phyloP scores from a whole-genome alignment of 768 basidiomycete genomes.

The Pisolithus orientalis region DNA sequence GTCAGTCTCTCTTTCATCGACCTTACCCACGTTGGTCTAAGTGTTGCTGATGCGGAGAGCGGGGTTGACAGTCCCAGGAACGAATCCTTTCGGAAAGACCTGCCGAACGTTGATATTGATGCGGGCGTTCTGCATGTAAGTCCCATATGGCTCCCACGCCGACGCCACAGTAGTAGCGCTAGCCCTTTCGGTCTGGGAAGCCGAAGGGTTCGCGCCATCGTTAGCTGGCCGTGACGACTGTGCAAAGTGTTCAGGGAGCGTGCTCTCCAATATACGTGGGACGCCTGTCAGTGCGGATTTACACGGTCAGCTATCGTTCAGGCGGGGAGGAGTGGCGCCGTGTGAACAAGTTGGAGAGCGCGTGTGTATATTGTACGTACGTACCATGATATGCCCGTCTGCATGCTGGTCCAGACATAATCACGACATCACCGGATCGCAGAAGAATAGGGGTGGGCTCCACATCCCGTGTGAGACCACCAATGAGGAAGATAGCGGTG shows the following conservation, averaged over 20 bases:
- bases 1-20: neutral
- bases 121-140: constrained; percentile 61
- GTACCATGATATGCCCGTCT: constrained; percentile 91
- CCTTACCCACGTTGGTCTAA: too few species aligned
- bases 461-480: constrained; percentile 69
- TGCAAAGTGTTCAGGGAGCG: constrained; percentile 59
- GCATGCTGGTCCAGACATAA: constrained; percentile 88
- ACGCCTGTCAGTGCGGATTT: constrained; percentile 46
- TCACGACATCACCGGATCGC: constrained; percentile 84
- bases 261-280: constrained; percentile 80
- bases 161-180: constrained; percentile 4
- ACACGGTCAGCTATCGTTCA: too few species aligned
- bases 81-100: constrained; percentile 72
- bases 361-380: constrained; percentile 13
- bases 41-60: neutral
- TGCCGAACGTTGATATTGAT: constrained; percentile 93
- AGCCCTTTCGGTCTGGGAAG: constrained; percentile 18
- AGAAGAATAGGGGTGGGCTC: constrained; percentile 79
- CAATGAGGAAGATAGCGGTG: constrained; percentile 85
- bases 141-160: constrained; percentile 57
- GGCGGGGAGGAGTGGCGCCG: neutral
- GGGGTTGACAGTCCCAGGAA: constrained; percentile 16
- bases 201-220: neutral
- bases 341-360: neutral
- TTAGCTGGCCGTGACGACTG: neutral